Conservation (phyloP, 257 asterid species). For the Agastache rugosa region DNA sequence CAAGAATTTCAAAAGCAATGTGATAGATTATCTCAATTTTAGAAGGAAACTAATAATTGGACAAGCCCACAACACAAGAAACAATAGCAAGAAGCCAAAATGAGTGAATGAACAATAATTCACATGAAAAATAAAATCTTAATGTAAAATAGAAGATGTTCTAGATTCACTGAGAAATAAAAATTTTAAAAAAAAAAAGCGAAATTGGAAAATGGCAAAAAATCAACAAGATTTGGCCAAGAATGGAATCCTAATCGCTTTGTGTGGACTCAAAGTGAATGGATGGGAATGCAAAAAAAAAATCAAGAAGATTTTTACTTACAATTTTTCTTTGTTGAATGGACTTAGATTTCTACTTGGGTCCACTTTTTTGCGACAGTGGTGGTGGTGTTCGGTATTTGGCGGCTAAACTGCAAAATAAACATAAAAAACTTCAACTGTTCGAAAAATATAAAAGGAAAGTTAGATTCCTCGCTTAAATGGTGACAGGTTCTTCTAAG, state of each 20-base stretch:
- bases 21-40: background rate
- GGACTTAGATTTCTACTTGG: conserved; percentile 48
- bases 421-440: conserved; percentile 19
- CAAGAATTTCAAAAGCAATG: conserved; percentile 31
- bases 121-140: conserved; percentile 7
- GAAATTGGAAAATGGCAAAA: background rate
- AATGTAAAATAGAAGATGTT: conserved; percentile 20
- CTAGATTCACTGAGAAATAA: conserved; percentile 33
- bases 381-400: conserved; percentile 36
- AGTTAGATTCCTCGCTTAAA: conserved; percentile 22
- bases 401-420: conserved; percentile 35
- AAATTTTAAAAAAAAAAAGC: background rate
- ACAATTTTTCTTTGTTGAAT: conserved; percentile 28
- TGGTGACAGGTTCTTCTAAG: conserved; percentile 18
- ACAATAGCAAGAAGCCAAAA: conserved; percentile 39
- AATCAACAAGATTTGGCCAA: conserved; percentile 18
- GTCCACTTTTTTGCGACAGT: conserved; percentile 38
- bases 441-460: background rate
- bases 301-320: background rate
- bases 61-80: conserved; percentile 34
- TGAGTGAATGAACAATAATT: conserved; percentile 35
- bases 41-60: conserved; percentile 33
- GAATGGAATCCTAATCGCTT: conserved; percentile 48
- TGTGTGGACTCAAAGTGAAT: conserved; percentile 53
- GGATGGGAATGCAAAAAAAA: conserved; percentile 43